Base-by-base conservation (phyloP, 345 rosid genomes). In the Ceriops decandra region DNA sequence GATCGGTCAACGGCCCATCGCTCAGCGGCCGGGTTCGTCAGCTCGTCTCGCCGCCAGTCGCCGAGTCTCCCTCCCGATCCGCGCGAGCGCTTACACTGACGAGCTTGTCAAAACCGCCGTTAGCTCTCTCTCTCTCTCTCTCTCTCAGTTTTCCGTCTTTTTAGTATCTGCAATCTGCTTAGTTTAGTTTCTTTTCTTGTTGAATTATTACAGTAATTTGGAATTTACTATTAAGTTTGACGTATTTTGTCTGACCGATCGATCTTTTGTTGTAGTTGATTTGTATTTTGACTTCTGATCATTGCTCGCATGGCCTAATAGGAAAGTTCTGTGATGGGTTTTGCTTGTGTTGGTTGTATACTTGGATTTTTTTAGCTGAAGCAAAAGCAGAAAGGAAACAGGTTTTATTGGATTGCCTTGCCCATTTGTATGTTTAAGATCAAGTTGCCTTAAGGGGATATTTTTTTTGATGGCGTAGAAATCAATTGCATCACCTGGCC, bases 51-150 rank as follows among this genome's bases (percentile, higher is more conserved):
- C 66, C 26, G 13, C 73, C 19, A 27, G 53, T 77, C 83, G 87
- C 82, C 88, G 92, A 1, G 79, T 85, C 84, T 79, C 87, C 76
- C 65, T 88, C 64, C 81, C 89, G 78, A 86, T 91, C 87, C 93
- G 97, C 72, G 93, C 96, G 66, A 64, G 75, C 31, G 62, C 91
- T 70, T 91, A 85, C 83, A 70, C 90, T 67, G 96, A 91, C 60
- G 99, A 95, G 80, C 99, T 95, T 79, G 81, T 95, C 69, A 64
- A 88, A 72, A 95, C 97, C 71, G 95, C 98, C 63, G 98, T 93
- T 65, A 83, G 91, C 85, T 63, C 54, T 70, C 60, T 32, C 27
- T 42, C 47, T 11, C 47, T 9, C 16, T 38, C 47, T 38, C 17
- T 15, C 49, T 3, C 5, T 42, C 0, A 0, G 15, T 13, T 42